Percentiles rank a stretch among this genome's conserved stretches.
These are phyloP conservation scores for Candida broadrunensis DNA, from an alignment of 805 yeast genomes.

Conservation along the genomic window DNA sequence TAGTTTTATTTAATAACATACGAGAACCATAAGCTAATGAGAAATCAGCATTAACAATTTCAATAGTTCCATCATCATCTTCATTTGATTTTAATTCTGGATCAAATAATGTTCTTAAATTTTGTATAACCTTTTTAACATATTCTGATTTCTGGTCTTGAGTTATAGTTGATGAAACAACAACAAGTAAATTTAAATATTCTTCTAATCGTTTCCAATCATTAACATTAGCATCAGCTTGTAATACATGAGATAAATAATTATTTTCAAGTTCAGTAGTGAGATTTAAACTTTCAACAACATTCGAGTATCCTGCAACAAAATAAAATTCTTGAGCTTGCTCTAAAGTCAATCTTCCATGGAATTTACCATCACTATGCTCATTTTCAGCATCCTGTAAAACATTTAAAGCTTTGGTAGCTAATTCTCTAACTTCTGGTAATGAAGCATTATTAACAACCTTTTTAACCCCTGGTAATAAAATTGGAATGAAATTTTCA, in stretches of 20 bases:
- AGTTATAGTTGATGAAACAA: slow-evolving; percentile 14
- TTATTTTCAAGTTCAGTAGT: slow-evolving; percentile 36
- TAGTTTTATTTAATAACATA: slow-evolving; percentile 93
- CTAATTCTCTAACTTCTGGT: slow-evolving; percentile 95
- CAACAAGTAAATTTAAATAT: slow-evolving; percentile 42
- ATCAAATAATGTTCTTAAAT: slow-evolving; percentile 53
- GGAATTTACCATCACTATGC: slow-evolving; percentile 67
- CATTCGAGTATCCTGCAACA: slow-evolving; percentile 10
- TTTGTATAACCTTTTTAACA: slow-evolving; percentile 43
- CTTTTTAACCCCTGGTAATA: slow-evolving; percentile 88
- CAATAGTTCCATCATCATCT: slow-evolving; percentile 78
- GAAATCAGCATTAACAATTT: slow-evolving; percentile 90
- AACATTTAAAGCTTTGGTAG: slow-evolving; percentile 79
- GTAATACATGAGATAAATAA: slow-evolving; percentile 45
- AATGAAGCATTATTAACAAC: slow-evolving; percentile 87
- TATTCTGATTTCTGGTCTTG: slow-evolving; percentile 35
- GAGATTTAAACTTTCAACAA: slow-evolving; percentile 9
- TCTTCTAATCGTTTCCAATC: slow-evolving; percentile 50
- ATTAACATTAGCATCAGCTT: slow-evolving; percentile 42
- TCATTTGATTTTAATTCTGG: slow-evolving; percentile 43
- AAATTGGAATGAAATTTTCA: slow-evolving; percentile 78
- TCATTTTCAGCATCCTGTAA: slow-evolving; percentile 76
- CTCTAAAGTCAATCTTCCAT: slow-evolving; percentile 63
- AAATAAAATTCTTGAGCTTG: slow-evolving; percentile 48
- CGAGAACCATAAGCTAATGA: slow-evolving; percentile 97